Percentiles rank a stretch among this genome's conserved stretches.
Conservation (phyloP, 208 protist species). For the Porcisia deanei region DNA sequence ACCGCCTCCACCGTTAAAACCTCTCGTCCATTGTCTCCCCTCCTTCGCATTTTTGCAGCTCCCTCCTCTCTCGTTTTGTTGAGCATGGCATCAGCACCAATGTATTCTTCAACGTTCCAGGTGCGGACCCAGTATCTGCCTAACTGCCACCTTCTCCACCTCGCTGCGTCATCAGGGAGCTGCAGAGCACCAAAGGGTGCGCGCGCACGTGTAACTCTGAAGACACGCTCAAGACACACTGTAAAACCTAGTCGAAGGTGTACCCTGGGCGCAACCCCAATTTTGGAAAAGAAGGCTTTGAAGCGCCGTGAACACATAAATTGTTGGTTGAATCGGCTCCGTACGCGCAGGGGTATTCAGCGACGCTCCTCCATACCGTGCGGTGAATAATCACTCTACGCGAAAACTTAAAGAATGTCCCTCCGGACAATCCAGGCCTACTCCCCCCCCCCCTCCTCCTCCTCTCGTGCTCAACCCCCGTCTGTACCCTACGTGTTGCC, state of each 20-base stretch:
- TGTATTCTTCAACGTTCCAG: background rate
- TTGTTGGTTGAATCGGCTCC: too few species aligned
- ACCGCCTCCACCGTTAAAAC: background rate
- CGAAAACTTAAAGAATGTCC: background rate
- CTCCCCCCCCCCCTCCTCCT: background rate
- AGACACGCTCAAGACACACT: background rate
- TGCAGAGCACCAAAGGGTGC: background rate
- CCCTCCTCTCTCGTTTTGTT: background rate
- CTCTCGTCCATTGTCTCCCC: background rate
- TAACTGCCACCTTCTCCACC: background rate
- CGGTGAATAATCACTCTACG: background rate
- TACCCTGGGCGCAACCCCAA: background rate
- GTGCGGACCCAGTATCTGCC: too few species aligned
- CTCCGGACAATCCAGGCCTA: background rate
- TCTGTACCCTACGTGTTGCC: background rate
- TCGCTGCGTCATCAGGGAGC: background rate
- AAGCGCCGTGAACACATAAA: background rate
- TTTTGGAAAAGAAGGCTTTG: background rate
- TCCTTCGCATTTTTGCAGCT: background rate
- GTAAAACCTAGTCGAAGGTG: background rate
- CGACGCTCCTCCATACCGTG: background rate
- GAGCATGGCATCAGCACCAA: background rate
- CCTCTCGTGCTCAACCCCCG: background rate
- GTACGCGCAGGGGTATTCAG: background rate
- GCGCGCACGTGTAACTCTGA: background rate